Evolutionary conservation across 164 flowering plant genomes (phyloP), one percentile per base, ranked within the genome.

Genomic region (Taxillus chinensis): DNA sequence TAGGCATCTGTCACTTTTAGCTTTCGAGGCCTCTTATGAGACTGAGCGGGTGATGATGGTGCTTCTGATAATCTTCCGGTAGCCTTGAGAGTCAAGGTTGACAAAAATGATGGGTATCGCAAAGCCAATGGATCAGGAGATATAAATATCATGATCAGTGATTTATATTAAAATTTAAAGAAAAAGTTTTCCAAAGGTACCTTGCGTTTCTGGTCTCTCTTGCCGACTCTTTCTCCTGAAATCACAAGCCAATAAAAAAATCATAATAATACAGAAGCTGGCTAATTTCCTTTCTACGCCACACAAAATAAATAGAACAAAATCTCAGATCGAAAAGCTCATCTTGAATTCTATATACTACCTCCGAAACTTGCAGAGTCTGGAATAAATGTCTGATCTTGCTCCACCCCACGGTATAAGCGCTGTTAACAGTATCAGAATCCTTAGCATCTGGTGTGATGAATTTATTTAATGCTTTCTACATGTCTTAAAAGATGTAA

Each of bases 181-280:
- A 9, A 37, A 37, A 27, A 3, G 42, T 50, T 51, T 13, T 12
- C 11, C 17, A 12, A 55, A 62, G 11, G 12, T 73, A 89, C 97
- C 93, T 88, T 88, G 67, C 93, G 82, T 63, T 88, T 91, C 63
- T 86, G 96, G 43, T 92, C 95, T 72, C 84, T 77, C 71, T 87
- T 87, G 49, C 68, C 89, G 66, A 77, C 64, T 77, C 89, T 75
- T 63, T 89, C 98, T 57, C 88, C 96, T 92, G 79, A 69, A 70
- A 75, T 51, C 41, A 57, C 53, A 70, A 46, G 11, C 5, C 46
- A 60, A 43, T 9, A 9, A 5, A 9, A 43, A 43, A 43, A 5
- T 1, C 46, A 43, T 43, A 43, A 5, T 5, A 43, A 43, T 43
- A 9, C 7, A 43, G 10, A 43, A 43, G 46, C 46, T 43, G 46